These are phyloP conservation scores for Thermothielavioides terrestris DNA, from an alignment of 495 filamentous ascomycete genomes.

Conservation along the genomic window DNA sequence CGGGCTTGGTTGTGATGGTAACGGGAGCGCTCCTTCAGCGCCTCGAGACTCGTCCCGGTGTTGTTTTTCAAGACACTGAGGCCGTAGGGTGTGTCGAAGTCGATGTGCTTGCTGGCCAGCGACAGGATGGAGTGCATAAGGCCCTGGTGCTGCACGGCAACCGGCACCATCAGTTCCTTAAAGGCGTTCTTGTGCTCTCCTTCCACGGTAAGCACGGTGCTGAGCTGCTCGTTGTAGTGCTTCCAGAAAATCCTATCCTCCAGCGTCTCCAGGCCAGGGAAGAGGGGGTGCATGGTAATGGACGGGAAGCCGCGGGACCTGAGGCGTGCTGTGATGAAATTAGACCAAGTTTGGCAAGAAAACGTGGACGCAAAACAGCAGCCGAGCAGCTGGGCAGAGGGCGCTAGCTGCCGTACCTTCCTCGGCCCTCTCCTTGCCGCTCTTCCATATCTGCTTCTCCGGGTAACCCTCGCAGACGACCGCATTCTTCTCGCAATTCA, in stretches of 20 bases:
- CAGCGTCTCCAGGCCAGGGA: conserved; percentile 78
- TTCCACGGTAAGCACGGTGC: conserved; percentile 72
- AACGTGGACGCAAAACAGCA: too few relatives aligned
- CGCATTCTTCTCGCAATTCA: conserved; percentile 90
- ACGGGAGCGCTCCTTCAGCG: conserved; percentile 40
- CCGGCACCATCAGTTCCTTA: conserved; percentile 76
- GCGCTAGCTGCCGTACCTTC: conserved; percentile 47
- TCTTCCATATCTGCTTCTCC: conserved; percentile 80
- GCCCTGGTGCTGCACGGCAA: conserved; percentile 74
- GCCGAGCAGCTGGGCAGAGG: too few relatives aligned
- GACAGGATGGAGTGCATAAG: conserved; percentile 91
- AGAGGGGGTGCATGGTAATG: conserved; percentile 65
- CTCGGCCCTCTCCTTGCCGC: conserved; percentile 66
- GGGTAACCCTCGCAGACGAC: conserved; percentile 89
- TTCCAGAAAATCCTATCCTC: conserved; percentile 78
- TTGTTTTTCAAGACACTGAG: conserved; percentile 37
- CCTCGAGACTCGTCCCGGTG: conserved; percentile 32
- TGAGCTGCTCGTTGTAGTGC: conserved; percentile 76
- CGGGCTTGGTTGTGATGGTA: conserved; percentile 56
- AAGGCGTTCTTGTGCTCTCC: conserved; percentile 83
- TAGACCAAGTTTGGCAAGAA: conserved; percentile 12
- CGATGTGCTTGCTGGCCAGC: conserved; percentile 74
- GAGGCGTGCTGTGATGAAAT: conserved; percentile 33
- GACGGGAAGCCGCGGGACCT: conserved; percentile 40
- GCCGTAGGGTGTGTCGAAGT: conserved; percentile 45